Conservation (phyloP, 441 rosid species). For the Sinapis alba region DNA sequence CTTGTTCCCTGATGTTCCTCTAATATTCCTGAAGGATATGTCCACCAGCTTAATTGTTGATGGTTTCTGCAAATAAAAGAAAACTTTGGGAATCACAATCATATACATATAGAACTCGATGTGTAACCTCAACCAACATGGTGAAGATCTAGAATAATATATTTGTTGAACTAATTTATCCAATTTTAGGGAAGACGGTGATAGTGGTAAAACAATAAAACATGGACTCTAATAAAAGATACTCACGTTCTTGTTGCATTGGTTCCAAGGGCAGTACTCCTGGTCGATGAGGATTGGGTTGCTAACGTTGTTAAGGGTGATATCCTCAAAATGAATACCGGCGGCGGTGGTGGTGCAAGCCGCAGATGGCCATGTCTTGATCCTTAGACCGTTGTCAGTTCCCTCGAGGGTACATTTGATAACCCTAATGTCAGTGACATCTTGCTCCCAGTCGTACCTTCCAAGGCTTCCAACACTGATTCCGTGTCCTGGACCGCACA, state of each 20-base stretch:
- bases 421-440: constrained; percentile 41
- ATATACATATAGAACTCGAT: background rate
- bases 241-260: constrained; percentile 34
- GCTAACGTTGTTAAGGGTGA: constrained; percentile 34
- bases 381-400: constrained; percentile 48
- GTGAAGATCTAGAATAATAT: background rate
- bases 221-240: background rate
- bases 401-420: constrained; percentile 41
- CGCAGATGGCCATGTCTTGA: constrained; percentile 61
- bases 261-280: constrained; percentile 41
- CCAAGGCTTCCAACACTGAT: constrained; percentile 60
- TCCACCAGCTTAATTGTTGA: constrained; percentile 46
- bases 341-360: constrained; percentile 33
- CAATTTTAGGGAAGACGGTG: background rate
- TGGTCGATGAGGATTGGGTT: constrained; percentile 50
- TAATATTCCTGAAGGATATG: constrained; percentile 48
- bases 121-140: background rate
- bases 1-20: constrained; percentile 47
- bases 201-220: background rate
- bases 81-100: background rate
- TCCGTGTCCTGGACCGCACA: constrained; percentile 63
- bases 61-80: constrained; percentile 33
- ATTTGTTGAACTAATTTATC: background rate
- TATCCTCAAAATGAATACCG: constrained; percentile 46
- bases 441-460: constrained; percentile 33